A percentile compares a stretch with the other conserved stretches of the same genome.
phyloP scores from a whole-genome alignment of 2,329 filamentous ascomycete species.

The Teratosphaeria epicoccoides region DNA sequence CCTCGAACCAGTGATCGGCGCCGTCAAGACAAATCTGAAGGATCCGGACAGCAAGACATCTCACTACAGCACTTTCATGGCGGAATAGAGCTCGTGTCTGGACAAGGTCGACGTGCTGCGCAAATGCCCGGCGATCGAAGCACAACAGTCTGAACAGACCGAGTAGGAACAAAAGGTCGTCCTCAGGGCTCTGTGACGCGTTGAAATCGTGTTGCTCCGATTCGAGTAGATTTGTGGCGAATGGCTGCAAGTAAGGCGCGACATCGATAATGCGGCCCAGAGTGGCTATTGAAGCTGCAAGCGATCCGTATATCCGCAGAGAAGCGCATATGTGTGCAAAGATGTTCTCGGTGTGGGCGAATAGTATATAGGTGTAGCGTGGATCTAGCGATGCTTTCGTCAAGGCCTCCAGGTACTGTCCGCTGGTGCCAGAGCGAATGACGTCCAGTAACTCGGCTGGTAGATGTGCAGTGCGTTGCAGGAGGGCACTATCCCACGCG shows the following conservation, averaged over 20 bases:
- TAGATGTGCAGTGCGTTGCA: slow-evolving; percentile 43
- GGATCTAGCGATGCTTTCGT: slow-evolving; percentile 59
- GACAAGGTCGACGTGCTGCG: slow-evolving; percentile 51
- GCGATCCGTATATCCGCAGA: slow-evolving; percentile 31
- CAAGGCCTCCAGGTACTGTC: slow-evolving; percentile 60
- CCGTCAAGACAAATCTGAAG: slow-evolving; percentile 70
- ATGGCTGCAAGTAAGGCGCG: slow-evolving; percentile 59
- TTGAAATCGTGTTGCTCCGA: slow-evolving; percentile 10
- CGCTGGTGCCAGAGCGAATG: slow-evolving; percentile 50
- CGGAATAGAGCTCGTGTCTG: slow-evolving; percentile 60
- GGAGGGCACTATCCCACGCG: slow-evolving; percentile 19
- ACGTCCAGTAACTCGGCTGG: slow-evolving; percentile 60
- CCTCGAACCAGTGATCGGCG: slow-evolving; percentile 67
- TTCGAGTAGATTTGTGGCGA: slow-evolving; percentile 15
- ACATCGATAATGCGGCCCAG: slow-evolving; percentile 74
- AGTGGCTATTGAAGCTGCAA: slow-evolving; percentile 44
- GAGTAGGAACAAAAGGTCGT: slow-evolving; percentile 39
- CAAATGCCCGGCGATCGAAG: slow-evolving; percentile 61
- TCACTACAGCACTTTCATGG: slow-evolving; percentile 47
- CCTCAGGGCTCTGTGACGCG: slow-evolving; percentile 6
- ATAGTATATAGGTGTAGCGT: slow-evolving; percentile 60
- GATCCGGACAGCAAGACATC: slow-evolving; percentile 72
- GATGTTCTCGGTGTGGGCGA: slow-evolving; percentile 61
- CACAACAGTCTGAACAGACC: slow-evolving; percentile 69
- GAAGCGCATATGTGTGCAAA: slow-evolving; percentile 71